Percentiles rank a stretch among this genome's conserved stretches.
phyloP scores from a whole-genome alignment of 1,284 basidiomycete genomes.

The Leccinum pallidistipes region DNA sequence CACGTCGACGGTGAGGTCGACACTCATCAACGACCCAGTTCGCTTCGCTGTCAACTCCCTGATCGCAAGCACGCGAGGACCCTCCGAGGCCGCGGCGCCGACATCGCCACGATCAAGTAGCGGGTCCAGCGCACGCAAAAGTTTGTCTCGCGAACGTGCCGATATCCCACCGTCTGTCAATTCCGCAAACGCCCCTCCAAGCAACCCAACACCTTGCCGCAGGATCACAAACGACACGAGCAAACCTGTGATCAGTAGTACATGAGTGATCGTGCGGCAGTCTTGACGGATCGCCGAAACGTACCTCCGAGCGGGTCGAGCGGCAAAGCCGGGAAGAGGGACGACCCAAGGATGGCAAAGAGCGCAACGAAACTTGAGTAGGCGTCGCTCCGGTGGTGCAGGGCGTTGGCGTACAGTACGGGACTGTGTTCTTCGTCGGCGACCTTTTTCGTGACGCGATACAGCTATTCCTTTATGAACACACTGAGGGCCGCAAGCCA shows the following conservation, averaged over 20 bases:
- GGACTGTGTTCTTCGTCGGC: slow-evolving; percentile 89
- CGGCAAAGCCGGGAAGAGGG: slow-evolving; percentile 81
- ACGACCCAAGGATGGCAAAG: slow-evolving; percentile 86
- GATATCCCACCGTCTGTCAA: slow-evolving; percentile 86
- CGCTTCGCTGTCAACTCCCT: slow-evolving; percentile 73
- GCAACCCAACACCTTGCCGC: slow-evolving; percentile 75
- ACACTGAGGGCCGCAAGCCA: slow-evolving; percentile 91
- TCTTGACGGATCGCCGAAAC: slow-evolving; percentile 5
- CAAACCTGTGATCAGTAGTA: slow-evolving; percentile 50
- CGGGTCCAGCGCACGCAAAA: slow-evolving; percentile 55
- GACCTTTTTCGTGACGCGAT: slow-evolving; percentile 83
- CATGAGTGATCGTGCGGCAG: slow-evolving; percentile 11
- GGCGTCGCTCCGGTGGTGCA: slow-evolving; percentile 94
- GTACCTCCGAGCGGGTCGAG: slow-evolving; percentile 92
- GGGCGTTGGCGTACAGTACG: slow-evolving; percentile 89
- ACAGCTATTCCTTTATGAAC: slow-evolving; percentile 90
- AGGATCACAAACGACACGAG: slow-evolving; percentile 90
- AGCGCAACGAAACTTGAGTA: slow-evolving; percentile 89
- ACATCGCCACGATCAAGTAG: slow-evolving; percentile 41
- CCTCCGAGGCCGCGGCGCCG: background rate
- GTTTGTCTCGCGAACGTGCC: slow-evolving; percentile 48
- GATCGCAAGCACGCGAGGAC: slow-evolving; percentile 48
- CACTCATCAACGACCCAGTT: slow-evolving; percentile 73
- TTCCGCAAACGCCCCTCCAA: slow-evolving; percentile 77
- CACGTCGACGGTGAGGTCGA: slow-evolving; percentile 75